Evolutionary conservation across 345 rosid species (phyloP).

Genomic region (Gossypioides kirkii): DNA sequence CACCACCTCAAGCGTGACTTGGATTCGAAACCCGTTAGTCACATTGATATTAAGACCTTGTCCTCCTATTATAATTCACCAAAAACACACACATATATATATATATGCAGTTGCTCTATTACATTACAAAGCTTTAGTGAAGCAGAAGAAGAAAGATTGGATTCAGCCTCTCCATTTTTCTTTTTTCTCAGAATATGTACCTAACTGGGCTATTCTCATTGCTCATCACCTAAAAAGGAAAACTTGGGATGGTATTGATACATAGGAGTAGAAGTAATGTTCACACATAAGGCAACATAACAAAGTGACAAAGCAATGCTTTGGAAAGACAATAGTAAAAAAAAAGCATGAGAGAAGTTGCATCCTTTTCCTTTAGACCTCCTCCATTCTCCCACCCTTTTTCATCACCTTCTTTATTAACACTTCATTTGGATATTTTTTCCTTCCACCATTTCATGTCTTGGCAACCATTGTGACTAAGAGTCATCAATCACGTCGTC

Average conservation of each 20-base stretch:
- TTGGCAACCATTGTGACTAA: too few species aligned
- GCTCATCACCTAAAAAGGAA: background rate
- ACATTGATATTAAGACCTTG: too few species aligned
- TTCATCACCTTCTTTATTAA: background rate
- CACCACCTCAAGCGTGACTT: too few species aligned
- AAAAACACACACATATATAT: too few species aligned
- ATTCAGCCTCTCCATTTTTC: background rate
- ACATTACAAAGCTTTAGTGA: background rate
- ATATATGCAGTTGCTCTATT: background rate
- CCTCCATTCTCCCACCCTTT: background rate
- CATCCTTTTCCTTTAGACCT: background rate
- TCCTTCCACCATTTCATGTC: too few species aligned
- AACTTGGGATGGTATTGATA: background rate
- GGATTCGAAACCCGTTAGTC: too few species aligned
- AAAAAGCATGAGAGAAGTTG: background rate
- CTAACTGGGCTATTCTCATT: background rate
- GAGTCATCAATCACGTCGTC: too few species aligned
- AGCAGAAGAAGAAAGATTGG: background rate
- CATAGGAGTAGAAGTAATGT: slow-evolving; percentile 3
- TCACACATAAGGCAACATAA: background rate
- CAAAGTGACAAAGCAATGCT: background rate
- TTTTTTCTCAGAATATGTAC: background rate
- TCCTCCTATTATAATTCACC: too few species aligned
- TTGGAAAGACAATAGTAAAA: background rate
- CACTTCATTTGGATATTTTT: background rate